Percentiles rank a stretch among this genome's conserved stretches.
Evolutionary conservation across 2,329 filamentous ascomycete species (phyloP).

Genomic region (Exophiala phaeomuriformis): DNA sequence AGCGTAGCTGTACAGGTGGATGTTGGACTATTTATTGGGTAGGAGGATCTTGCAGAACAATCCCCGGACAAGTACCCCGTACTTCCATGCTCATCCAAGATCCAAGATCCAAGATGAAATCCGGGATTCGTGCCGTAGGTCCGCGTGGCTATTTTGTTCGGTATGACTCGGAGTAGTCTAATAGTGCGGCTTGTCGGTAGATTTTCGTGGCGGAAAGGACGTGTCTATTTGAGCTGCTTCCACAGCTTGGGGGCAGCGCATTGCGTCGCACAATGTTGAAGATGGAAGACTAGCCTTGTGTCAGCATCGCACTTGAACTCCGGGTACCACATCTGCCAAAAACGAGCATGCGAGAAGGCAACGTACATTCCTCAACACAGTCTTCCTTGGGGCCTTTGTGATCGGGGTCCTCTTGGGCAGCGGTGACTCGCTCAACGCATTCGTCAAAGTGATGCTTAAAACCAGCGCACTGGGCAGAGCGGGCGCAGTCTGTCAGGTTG

Average conservation of each 20-base stretch:
- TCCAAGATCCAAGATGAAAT: too few species aligned
- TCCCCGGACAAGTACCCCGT: not conserved
- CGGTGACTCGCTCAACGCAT: slow-evolving; percentile 88
- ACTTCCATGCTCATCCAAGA: not conserved
- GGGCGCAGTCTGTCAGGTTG: slow-evolving; percentile 65
- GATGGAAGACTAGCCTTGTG: slow-evolving; percentile 75
- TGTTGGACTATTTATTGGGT: slow-evolving; percentile 2
- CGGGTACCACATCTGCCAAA: too few species aligned
- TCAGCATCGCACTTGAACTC: not conserved
- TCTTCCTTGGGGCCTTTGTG: slow-evolving; percentile 75
- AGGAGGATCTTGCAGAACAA: not conserved
- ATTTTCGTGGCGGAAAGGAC: not conserved
- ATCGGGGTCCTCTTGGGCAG: slow-evolving; percentile 58
- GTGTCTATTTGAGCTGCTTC: slow-evolving; percentile 74
- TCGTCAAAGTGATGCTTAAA: slow-evolving; percentile 98
- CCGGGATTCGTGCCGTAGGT: too few species aligned
- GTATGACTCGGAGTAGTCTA: too few species aligned
- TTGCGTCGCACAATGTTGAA: slow-evolving; percentile 85
- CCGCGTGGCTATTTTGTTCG: too few species aligned
- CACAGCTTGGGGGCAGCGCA: slow-evolving; percentile 97
- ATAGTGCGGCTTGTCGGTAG: too few species aligned
- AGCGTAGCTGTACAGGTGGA: slow-evolving; percentile 3
- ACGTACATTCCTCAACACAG: slow-evolving; percentile 98
- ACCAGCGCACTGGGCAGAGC: slow-evolving; percentile 74
- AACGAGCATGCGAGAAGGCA: too few species aligned